These are phyloP conservation scores for Vitis hybrid DNA, from an alignment of 177 flowering plant species.

Conservation along the genomic window DNA sequence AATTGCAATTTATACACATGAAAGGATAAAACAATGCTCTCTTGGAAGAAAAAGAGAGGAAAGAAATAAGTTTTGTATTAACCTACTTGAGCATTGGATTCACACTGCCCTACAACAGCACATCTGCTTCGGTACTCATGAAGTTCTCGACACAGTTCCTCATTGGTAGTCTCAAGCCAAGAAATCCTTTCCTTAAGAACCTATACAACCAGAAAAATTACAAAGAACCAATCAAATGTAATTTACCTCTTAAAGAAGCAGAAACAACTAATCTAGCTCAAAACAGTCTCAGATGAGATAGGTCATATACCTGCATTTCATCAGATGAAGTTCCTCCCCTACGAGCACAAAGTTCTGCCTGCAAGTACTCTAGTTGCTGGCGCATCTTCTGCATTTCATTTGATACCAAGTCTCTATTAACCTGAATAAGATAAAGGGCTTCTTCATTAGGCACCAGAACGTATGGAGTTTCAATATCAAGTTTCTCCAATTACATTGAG, in stretches of 20 bases:
- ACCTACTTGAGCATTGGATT: constrained; percentile 51
- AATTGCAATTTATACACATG: background rate
- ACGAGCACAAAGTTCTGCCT: constrained; percentile 88
- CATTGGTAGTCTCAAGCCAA: constrained; percentile 93
- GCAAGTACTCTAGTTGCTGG: constrained; percentile 78
- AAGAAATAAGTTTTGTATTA: background rate
- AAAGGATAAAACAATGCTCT: background rate
- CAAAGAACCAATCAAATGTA: background rate
- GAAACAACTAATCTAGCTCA: background rate
- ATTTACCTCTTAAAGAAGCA: background rate
- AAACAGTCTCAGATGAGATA: background rate
- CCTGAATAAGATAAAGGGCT: constrained; percentile 21
- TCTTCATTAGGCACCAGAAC: background rate
- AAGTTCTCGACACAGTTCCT: constrained; percentile 82
- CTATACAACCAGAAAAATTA: constrained; percentile 28
- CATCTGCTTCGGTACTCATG: constrained; percentile 68
- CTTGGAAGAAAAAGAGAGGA: background rate
- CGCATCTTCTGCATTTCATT: constrained; percentile 90
- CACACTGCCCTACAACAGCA: constrained; percentile 41
- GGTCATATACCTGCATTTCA: constrained; percentile 70
- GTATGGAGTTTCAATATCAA: background rate
- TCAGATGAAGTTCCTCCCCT: constrained; percentile 63
- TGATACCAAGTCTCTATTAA: constrained; percentile 73
- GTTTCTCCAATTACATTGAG: background rate
- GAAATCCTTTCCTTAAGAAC: constrained; percentile 86